Percentiles rank a stretch among this genome's conserved stretches.
Evolutionary conservation across 768 basidiomycete genomes (phyloP).

Genomic region (Clavaria fumosa): DNA sequence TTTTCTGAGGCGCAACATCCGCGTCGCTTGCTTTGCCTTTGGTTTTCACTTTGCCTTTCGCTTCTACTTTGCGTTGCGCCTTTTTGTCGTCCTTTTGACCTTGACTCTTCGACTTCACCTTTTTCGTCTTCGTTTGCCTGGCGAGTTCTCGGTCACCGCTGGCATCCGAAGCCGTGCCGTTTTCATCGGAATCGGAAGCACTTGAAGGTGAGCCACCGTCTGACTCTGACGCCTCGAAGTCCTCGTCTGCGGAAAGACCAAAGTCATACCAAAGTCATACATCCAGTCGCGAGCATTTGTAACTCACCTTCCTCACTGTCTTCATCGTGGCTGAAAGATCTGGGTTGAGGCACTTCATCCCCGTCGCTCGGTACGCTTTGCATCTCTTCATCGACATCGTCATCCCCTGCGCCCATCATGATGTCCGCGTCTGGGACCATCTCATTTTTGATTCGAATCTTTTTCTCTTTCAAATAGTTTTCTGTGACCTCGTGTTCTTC

Average conservation of each 20-base stretch:
- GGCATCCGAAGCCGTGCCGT: slow-evolving; percentile 71
- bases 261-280: not conserved
- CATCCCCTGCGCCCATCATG: slow-evolving; percentile 49
- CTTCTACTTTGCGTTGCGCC: too few species aligned
- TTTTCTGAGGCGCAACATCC: slow-evolving; percentile 27
- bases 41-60: slow-evolving; percentile 22
- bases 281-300: slow-evolving; percentile 2
- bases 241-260: slow-evolving; percentile 35
- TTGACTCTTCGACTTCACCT: slow-evolving; percentile 29
- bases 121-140: slow-evolving; percentile 26
- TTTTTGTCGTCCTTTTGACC: too few species aligned
- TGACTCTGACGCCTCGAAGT: slow-evolving; percentile 76
- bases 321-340: slow-evolving; percentile 43
- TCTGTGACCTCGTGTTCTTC: slow-evolving; percentile 86
- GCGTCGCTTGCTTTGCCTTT: slow-evolving; percentile 15
- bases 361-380: slow-evolving; percentile 64
- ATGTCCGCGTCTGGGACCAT: slow-evolving; percentile 81
- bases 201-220: slow-evolving; percentile 79
- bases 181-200: slow-evolving; percentile 50
- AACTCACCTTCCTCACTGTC: slow-evolving; percentile 58
- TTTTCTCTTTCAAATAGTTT: slow-evolving; percentile 77
- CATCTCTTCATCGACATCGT: slow-evolving; percentile 74
- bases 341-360: slow-evolving; percentile 40
- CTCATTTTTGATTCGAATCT: slow-evolving; percentile 89
- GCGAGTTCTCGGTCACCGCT: slow-evolving; percentile 61